Base-by-base conservation (phyloP, 495 filamentous ascomycete species). In the Tuber magnatum region DNA sequence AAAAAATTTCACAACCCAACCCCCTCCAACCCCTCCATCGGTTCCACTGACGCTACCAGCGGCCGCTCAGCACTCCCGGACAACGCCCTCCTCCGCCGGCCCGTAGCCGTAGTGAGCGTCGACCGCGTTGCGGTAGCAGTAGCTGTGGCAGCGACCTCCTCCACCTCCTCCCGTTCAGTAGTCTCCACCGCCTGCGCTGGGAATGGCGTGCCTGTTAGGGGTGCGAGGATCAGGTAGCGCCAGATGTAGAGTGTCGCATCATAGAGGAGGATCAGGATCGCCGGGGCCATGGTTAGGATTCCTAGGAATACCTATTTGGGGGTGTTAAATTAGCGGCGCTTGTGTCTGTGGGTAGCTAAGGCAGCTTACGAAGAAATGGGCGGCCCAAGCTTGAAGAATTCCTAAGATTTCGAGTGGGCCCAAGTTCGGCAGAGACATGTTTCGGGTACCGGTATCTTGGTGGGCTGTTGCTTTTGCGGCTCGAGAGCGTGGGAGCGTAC, bases 181-280 rank as follows among this genome's bases (percentile, higher is more conserved):
- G 8, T 28, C 65, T 48, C 28, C 32, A 71, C 70, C 3, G 70
- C 22, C 28, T 46, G 69, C 68, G 77, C 76, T 28, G 44, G 42
- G 24, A 56, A 48, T 38, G 46, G 38, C 5, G 61, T 51, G 9
- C 56, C 56, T 28, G 28, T 32, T 65, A 70, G 68, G 28, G 76
- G 77, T 8, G 76, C 77, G 4, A 79, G 70, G 24, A 79, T 72
- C 8, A 79, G 73, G 56, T 75, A 79, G 35, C 77, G 77, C 77
- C 76, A 88, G 42, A 91, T 71, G 79, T 92, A 94, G 28, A 93
- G 85, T 40, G 87, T 77, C 35, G 90, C 82, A 78, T 94, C 92
- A 83, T 92, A 92, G 72, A 91, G 70, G 71, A 94, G 81, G 44
- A 93, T 82, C 0, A 88, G 81, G 1, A 87, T 81, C 90, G 91